Conservation (phyloP, 305 asterid species). For the Euphrasia arctica region DNA sequence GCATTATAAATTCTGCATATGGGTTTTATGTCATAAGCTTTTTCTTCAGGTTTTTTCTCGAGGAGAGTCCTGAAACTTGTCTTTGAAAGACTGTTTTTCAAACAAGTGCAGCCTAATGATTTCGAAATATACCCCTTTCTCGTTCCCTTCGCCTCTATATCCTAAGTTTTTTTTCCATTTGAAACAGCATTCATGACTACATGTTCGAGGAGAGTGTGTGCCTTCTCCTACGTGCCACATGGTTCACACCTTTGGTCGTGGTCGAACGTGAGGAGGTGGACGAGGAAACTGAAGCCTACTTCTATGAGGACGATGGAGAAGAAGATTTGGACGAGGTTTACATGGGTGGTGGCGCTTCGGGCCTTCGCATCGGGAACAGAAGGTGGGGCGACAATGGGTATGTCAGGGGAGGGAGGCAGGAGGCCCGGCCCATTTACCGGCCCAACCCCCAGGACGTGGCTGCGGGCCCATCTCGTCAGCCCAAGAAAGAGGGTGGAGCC, state of each 20-base stretch:
- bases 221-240: conserved; percentile 80
- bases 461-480: conserved; percentile 63
- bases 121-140: neutral
- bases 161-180: conserved; percentile 19
- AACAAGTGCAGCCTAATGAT: no score
- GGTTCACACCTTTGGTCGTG: conserved; percentile 67
- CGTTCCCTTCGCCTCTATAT: neutral
- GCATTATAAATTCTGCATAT: no score
- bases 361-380: conserved; percentile 69
- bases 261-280: conserved; percentile 51
- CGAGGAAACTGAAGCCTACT: conserved; percentile 44
- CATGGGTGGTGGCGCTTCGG: conserved; percentile 47
- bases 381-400: conserved; percentile 89
- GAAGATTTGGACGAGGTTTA: conserved; percentile 53
- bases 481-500: conserved; percentile 39
- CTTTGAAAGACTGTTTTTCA: no score
- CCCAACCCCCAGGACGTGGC: conserved; percentile 36
- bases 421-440: conserved; percentile 59
- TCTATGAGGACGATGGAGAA: conserved; percentile 42
- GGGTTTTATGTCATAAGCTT: no score
- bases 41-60: no score
- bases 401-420: conserved; percentile 79
- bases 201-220: conserved; percentile 94
- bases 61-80: no score
- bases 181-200: conserved; percentile 66